Evolutionary conservation across 2,329 filamentous ascomycete genomes (phyloP), one percentile per base, ranked within the genome.

Genomic region (Fusarium scirpi): DNA sequence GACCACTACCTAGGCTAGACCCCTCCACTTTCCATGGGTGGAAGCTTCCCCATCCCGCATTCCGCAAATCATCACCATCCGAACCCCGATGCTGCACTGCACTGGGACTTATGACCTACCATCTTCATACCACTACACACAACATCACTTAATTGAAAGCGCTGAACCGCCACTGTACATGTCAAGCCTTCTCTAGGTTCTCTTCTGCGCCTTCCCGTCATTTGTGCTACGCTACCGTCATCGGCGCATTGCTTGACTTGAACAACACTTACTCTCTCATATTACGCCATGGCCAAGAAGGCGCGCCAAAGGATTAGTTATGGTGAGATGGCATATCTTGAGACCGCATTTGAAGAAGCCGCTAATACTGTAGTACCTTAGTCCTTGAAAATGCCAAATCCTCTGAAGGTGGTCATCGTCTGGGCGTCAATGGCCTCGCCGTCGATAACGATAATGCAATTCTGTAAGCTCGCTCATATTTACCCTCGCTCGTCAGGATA

Each of bases 391-490:
- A 87, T 68, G 85, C 86, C 69, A 86, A 86, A 74, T 84, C 85
- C 45, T 87, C 86, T 51, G 84, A 81, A 46, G 94, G 93, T 72
- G 95, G 95, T 62, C 96, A 99, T 84, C 88, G 94, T 75, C 89
- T 98, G 60, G 96, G 96, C 71, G 94, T 99, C 74, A 98, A 98
- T 85, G 94, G 95, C 69, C 89, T 99, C 66, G 94, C 94, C 55
- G 91, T 98, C 71, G 96, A 98, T 82, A 85, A 87, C 67, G 86
- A 91, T 73, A 92, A 92, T 80, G 92, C 91, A 59, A 94, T 97
- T 67, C 87, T 99, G 94, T 98, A 85, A 85, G 92, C 77, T 43
- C 40, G 18, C 20, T 45, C 24, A 25, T 25, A 25, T 25, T 25
- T 25, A 25, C 24, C 24, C 24, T 25, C 24, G 24, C 24, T 25